Percentiles rank a stretch among this genome's conserved stretches.
Evolutionary conservation across 176 grass and related monocot genomes (phyloP).

Genomic region (Chrysopogon serrulatus): DNA sequence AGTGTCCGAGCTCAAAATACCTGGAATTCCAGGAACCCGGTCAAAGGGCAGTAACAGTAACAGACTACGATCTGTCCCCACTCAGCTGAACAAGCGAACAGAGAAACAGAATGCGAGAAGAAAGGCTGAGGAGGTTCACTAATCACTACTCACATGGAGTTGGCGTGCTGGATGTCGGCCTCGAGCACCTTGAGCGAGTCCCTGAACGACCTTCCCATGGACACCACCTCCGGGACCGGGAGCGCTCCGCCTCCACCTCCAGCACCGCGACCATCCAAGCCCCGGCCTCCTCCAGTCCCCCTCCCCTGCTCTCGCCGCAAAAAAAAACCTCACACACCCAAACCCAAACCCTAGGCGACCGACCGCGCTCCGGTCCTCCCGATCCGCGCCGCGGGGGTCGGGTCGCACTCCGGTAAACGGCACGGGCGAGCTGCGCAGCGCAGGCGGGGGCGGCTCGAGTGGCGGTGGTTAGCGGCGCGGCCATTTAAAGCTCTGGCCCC

Average conservation of each 20-base stretch:
- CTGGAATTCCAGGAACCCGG: background rate
- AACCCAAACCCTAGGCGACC: background rate
- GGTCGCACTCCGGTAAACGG: constrained; percentile 8
- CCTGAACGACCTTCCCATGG: constrained; percentile 76
- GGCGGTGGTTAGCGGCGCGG: constrained; percentile 33
- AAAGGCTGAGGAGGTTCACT: background rate
- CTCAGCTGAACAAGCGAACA: background rate
- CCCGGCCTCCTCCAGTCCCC: background rate
- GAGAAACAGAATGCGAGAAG: background rate
- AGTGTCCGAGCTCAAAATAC: background rate
- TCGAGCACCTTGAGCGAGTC: constrained; percentile 93
- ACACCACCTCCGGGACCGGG: constrained; percentile 2
- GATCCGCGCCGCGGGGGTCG: constrained; percentile 5
- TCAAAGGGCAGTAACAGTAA: background rate
- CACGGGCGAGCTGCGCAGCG: background rate
- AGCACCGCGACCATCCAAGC: constrained; percentile 25
- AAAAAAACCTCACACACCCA: background rate
- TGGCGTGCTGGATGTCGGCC: constrained; percentile 93
- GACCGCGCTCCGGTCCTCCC: background rate
- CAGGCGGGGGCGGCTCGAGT: background rate
- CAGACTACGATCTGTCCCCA: background rate
- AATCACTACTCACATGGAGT: constrained; percentile 77
- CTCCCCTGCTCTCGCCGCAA: background rate
- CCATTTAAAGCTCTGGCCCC: constrained; percentile 41
- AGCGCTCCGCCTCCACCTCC: background rate